Conservation (phyloP, 1,139 yeast species). For the Maudiozyma humilis region DNA sequence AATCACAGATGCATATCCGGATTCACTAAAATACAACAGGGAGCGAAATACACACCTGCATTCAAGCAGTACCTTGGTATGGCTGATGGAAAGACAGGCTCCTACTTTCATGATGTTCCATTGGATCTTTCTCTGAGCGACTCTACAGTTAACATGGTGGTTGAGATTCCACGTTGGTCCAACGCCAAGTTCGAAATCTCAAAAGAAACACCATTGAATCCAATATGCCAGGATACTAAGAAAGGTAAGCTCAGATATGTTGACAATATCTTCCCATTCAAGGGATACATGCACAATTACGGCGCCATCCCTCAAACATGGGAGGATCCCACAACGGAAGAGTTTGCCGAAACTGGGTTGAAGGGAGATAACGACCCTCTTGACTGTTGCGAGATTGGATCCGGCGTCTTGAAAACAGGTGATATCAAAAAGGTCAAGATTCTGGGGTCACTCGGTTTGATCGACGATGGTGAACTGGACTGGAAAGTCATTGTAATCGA, state of each 20-base stretch:
- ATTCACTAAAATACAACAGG: conserved; percentile 30
- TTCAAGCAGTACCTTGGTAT: conserved; percentile 38
- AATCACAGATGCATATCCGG: neutral
- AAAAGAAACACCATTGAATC: conserved; percentile 67
- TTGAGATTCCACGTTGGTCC: conserved; percentile 93
- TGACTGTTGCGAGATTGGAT: conserved; percentile 93
- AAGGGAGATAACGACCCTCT: conserved; percentile 94
- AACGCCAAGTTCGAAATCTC: conserved; percentile 89
- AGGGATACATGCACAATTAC: conserved; percentile 92
- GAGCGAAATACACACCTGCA: conserved; percentile 38
- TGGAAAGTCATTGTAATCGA: conserved; percentile 93
- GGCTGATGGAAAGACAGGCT: conserved; percentile 46
- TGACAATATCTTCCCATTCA: conserved; percentile 90
- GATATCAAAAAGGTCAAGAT: conserved; percentile 80
- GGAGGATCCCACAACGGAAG: conserved; percentile 55
- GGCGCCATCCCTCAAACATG: conserved; percentile 99
- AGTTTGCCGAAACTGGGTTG: conserved; percentile 40
- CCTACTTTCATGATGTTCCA: conserved; percentile 88
- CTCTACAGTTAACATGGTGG: conserved; percentile 75
- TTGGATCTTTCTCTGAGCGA: conserved; percentile 50
- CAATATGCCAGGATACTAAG: conserved; percentile 87
- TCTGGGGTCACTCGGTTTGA: conserved; percentile 84
- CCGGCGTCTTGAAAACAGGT: conserved; percentile 44
- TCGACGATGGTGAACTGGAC: conserved; percentile 96
- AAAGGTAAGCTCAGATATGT: conserved; percentile 72